A percentile compares a stretch with the other conserved stretches of the same genome.
These are phyloP conservation scores for Phaeosphaeriaceae sp. DNA, from an alignment of 2,329 filamentous ascomycete genomes.

Conservation along the genomic window DNA sequence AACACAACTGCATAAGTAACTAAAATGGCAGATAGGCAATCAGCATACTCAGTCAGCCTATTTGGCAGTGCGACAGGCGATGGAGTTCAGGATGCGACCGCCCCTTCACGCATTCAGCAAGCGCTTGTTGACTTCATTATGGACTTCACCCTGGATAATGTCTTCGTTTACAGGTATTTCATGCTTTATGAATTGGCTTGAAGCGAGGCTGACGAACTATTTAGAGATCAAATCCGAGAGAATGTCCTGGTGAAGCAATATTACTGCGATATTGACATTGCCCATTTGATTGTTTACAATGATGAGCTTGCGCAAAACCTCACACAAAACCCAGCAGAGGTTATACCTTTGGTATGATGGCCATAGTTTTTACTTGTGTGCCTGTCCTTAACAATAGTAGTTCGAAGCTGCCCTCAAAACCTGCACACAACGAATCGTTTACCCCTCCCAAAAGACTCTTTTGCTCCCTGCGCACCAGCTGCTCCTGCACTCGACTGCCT, in stretches of 20 bases:
- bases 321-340: conserved; percentile 86
- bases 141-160: conserved; percentile 91
- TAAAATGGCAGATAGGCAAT: conserved; percentile 71
- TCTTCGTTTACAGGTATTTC: conserved; percentile 82
- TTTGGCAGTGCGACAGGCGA: conserved; percentile 59
- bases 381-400: conserved; percentile 54
- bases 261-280: conserved; percentile 95
- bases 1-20: conserved; percentile 13
- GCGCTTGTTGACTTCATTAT: conserved; percentile 90
- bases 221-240: conserved; percentile 90
- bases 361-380: too few species aligned
- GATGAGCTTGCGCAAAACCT: conserved; percentile 92
- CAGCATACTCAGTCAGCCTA: conserved; percentile 83
- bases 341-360: conserved; percentile 81
- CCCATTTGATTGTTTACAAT: conserved; percentile 93
- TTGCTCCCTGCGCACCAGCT: conserved; percentile 89
- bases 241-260: conserved; percentile 94
- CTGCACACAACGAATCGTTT: conserved; percentile 93
- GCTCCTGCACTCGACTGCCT: conserved; percentile 88
- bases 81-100: conserved; percentile 38
- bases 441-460: conserved; percentile 72
- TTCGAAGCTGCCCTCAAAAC: conserved; percentile 90
- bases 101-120: conserved; percentile 64
- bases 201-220: conserved; percentile 38
- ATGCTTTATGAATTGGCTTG: too few species aligned